Base-by-base conservation (phyloP, 106 monocot species). In the Phalaenopsis equestris region DNA sequence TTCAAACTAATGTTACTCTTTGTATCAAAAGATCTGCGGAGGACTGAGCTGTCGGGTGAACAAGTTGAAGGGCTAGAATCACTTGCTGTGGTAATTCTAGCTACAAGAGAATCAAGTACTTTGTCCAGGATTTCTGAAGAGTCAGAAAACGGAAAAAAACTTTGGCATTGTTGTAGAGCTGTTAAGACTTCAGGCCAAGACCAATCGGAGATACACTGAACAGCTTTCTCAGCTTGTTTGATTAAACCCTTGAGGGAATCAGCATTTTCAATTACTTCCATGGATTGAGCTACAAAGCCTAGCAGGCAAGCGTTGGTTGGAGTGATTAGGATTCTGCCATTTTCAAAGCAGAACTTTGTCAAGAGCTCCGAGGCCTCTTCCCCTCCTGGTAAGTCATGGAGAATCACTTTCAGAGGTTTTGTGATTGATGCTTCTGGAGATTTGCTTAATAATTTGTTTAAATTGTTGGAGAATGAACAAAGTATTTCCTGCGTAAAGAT, bases 11-110 rank as follows among this genome's bases (percentile, higher is more conserved):
- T 37, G 49, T 64, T 78, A 78, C 82, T 83, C 61, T 82, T 88
- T 1, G 96, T 90, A 41, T 93, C 96, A 17, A 85, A 96, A 3
- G 93, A 96, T 58, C 88, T 87, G 2, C 96, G 89, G 45, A 88
- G 81, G 48, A 82, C 90, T 11, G 91, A 80, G 82, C 90, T 91
- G 45, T 96, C 96, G 1, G 96, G 90, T 1, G 96, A 96, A 18
- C 88, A 91, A 80, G 84, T 58, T 11, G 83, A 81, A 14, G 93
- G 88, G 67, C 88, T 96, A 8, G 90, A 61, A 14, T 89, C 93
- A 8, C 77, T 79, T 2, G 77, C 19, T 19, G 88, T 75, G 21
- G 57, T 39, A 45, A 96, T 91, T 75, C 90, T 89, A 24, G 67
- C 81, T 12, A 85, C 86, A 17, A 96, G 42, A 49, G 93, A 86